Evolutionary conservation across 106 monocot genomes (phyloP).

Genomic region (Hemerocallis citrina): DNA sequence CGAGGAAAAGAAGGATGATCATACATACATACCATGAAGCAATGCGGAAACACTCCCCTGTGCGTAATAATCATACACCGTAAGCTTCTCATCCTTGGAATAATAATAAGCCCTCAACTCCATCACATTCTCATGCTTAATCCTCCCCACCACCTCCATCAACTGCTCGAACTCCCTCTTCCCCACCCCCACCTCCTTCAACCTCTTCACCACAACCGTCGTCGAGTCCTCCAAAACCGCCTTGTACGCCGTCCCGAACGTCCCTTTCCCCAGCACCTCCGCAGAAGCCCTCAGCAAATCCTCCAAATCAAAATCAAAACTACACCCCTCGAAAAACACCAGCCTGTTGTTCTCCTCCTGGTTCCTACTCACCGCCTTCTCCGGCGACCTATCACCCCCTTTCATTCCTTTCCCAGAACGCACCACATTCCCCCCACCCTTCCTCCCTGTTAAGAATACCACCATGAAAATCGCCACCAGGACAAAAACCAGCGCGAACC

Average conservation of each 20-base stretch:
- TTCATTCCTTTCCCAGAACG: conserved; percentile 30
- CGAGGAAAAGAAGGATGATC: too few species aligned
- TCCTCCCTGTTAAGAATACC: conserved; percentile 6
- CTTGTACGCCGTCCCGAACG: conserved; percentile 70
- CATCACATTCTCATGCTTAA: conserved; percentile 60
- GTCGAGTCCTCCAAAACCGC: conserved; percentile 78
- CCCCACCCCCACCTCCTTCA: conserved; percentile 77
- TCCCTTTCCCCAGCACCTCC: conserved; percentile 83
- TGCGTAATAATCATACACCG: conserved; percentile 55
- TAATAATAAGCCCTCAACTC: conserved; percentile 79
- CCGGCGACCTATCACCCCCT: conserved; percentile 37
- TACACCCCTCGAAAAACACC: conserved; percentile 72
- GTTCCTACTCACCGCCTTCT: conserved; percentile 33
- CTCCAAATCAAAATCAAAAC: conserved; percentile 65
- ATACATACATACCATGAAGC: conserved; percentile 80
- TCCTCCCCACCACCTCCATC: conserved; percentile 76
- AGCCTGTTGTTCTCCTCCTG: conserved; percentile 49
- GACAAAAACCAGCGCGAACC: conserved; percentile 15
- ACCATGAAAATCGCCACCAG: conserved; percentile 10
- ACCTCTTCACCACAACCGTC: conserved; percentile 81
- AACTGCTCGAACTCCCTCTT: conserved; percentile 86
- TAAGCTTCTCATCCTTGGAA: conserved; percentile 92
- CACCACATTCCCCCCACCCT: neutral
- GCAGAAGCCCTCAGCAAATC: conserved; percentile 78
- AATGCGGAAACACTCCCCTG: conserved; percentile 60